Evolutionary conservation across 2,329 filamentous ascomycete species (phyloP), one percentile per base, ranked within the genome.

Genomic region (Fusarium agapanthi): DNA sequence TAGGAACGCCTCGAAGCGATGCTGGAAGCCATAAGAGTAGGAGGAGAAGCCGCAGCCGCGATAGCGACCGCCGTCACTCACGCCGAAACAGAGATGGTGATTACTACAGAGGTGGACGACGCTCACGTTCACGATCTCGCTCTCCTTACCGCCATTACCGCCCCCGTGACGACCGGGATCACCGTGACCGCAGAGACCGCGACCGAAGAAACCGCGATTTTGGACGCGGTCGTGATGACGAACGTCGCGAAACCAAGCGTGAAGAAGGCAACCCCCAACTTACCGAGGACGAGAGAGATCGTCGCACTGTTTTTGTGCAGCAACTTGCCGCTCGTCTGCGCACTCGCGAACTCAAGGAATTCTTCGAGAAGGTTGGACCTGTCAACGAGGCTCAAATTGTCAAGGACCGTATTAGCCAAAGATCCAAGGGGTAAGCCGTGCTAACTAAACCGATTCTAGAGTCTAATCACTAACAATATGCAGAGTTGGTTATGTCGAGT

Each of bases 401-500:
- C 59, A 98, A 98, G 84, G 96, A 99, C 79, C 90, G 96, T 71
- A 95, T 99, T 72, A 98, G 95, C 84, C 94, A 95, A 77, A 93
- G 96, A 84, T 98, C 95, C 71, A 99, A 99, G 88, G 96, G 96
- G 95, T 97, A 87, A 80, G 92, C 80, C 22, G 38, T 37, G 12
- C n/a, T 20, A 20, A 26, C 20, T 26, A 18, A n/a, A 38, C 13
- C 4, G 26, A 28, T n/a, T 44, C 40, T 14, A 35, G 26, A 24
- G 60, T 41, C n/a, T 41, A 26, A 22, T 51, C 55, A 18, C 67
- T 66, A 22, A 64, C 38, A 44, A 86, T 88, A 81, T 77, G 47
- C 34, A 98, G 96, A 84, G 96, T 99, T 83, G 96, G 97, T 82
- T 99, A 99, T 80, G 97, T 99, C 86, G 96, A 99, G 87, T 99